Evolutionary conservation across 441 rosid species (phyloP), one percentile per base, ranked within the genome.

Genomic region (Bruguiera hainesii): DNA sequence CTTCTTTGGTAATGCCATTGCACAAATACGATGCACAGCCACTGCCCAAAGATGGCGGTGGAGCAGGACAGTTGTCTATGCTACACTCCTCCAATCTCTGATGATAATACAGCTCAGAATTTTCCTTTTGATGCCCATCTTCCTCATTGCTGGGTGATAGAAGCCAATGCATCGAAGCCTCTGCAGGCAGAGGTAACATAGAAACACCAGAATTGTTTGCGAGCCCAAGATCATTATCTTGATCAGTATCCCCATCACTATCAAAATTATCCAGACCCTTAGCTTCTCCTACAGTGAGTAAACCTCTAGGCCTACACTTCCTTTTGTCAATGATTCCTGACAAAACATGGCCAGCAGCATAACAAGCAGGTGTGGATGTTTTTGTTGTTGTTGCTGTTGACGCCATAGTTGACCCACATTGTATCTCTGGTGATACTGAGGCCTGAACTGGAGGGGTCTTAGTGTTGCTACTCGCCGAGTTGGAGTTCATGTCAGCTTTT

Each of bases 401-500:
- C 49, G 75, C 21, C 73, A 70, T 37, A 60, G 86, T 73, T 1
- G 87, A 82, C 52, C 82, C 88, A 64, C 81, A 80, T 28, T 85
- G 96, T 58, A 91, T 85, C 87, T 93, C 96, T 1, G 97, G 98
- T 53, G 98, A 93, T 26, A 89, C 81, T 0, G 97, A 89, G 15
- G 84, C 83, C 79, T 80, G 91, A 62, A 89, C 78, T 5, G 92
- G 98, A 66, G 97, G 96, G 20, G 98, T 93, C 75, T 63, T 88
- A 5, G 67, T 75, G 52, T 74, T 78, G 63, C 73, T 64, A 13
- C 69, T 56, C 20, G 48, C 35, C 25, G 74, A 69, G 16, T 60
- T 33, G 8, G 73, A 29, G 56, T 60, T 56, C 55, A 28, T 56
- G 59, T 67, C 76, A 16, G 35, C 62, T 8, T 72, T 71, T 56